These are phyloP conservation scores for Lolium multiflorum DNA, from an alignment of 176 grass and related monocot species.

Conservation along the genomic window DNA sequence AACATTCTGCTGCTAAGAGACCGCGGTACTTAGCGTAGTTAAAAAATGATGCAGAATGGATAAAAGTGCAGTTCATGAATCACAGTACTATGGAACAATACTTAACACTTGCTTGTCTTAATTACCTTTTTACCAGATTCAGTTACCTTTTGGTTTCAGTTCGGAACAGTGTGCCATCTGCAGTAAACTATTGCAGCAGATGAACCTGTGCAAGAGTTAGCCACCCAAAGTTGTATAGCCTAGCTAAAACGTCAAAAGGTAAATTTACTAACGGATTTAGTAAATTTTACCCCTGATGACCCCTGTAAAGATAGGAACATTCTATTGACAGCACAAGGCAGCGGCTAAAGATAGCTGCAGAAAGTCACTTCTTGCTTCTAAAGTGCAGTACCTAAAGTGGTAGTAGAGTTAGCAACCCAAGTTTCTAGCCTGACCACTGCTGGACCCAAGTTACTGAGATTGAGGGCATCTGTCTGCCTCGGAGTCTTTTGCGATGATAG, in stretches of 20 bases:
- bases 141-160: background rate
- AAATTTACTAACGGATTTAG: background rate
- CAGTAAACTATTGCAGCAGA: slow-evolving; percentile 13
- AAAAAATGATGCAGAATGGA: slow-evolving; percentile 46
- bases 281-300: slow-evolving; percentile 34
- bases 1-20: slow-evolving; percentile 59
- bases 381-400: slow-evolving; percentile 47
- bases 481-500: slow-evolving; percentile 5
- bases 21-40: slow-evolving; percentile 33
- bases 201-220: slow-evolving; percentile 19
- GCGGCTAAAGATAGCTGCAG: slow-evolving; percentile 48
- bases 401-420: slow-evolving; percentile 49
- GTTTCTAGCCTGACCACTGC: slow-evolving; percentile 47
- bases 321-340: slow-evolving; percentile 2
- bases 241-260: slow-evolving; percentile 25
- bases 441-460: slow-evolving; percentile 44
- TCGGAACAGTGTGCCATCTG: background rate
- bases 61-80: slow-evolving; percentile 37
- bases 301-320: slow-evolving; percentile 38
- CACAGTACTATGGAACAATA: background rate
- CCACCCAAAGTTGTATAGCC: slow-evolving; percentile 15
- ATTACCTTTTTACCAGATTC: slow-evolving; percentile 9
- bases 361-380: slow-evolving; percentile 56
- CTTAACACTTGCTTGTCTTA: slow-evolving; percentile 20
- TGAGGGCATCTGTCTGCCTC: slow-evolving; percentile 51